phyloP scores from a whole-genome alignment of 2,329 filamentous ascomycete genomes.

The Fusarium pseudonygamai region DNA sequence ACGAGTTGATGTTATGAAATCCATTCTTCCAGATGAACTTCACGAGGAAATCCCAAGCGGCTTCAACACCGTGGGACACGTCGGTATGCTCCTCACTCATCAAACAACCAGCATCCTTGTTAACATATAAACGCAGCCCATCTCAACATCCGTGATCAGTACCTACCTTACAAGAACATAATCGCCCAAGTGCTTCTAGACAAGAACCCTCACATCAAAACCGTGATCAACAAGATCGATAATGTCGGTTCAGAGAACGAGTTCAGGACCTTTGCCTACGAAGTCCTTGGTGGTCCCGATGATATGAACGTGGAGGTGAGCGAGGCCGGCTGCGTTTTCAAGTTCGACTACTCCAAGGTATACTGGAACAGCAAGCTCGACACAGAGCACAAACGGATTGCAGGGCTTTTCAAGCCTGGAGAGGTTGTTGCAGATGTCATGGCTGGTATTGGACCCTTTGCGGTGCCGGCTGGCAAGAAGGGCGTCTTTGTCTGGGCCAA shows the following conservation, averaged over 20 bases:
- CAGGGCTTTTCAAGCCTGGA: conserved; percentile 79
- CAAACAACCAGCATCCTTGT: not conserved
- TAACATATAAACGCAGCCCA: conserved; percentile 67
- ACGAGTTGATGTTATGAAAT: conserved; percentile 80
- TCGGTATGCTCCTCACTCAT: conserved; percentile 63
- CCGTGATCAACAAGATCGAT: conserved; percentile 96
- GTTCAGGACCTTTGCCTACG: conserved; percentile 92
- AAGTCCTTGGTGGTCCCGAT: conserved; percentile 83
- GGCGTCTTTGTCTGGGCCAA: conserved; percentile 95
- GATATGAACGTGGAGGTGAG: conserved; percentile 85
- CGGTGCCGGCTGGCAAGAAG: conserved; percentile 88
- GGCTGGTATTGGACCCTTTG: conserved; percentile 96
- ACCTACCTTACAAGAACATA: conserved; percentile 84
- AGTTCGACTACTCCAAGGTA: conserved; percentile 93
- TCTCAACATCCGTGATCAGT: conserved; percentile 86
- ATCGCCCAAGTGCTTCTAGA: conserved; percentile 88
- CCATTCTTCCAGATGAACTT: conserved; percentile 81
- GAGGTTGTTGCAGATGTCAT: conserved; percentile 96
- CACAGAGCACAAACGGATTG: conserved; percentile 85
- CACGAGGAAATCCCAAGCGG: conserved; percentile 84
- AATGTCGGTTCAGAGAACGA: conserved; percentile 86
- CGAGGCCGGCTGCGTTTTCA: conserved; percentile 86
- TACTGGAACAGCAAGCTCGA: conserved; percentile 98
- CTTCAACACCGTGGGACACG: conserved; percentile 89
- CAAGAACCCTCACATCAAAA: conserved; percentile 84